phyloP scores from a whole-genome alignment of 257 asterid species.

The Ballota nigra region DNA sequence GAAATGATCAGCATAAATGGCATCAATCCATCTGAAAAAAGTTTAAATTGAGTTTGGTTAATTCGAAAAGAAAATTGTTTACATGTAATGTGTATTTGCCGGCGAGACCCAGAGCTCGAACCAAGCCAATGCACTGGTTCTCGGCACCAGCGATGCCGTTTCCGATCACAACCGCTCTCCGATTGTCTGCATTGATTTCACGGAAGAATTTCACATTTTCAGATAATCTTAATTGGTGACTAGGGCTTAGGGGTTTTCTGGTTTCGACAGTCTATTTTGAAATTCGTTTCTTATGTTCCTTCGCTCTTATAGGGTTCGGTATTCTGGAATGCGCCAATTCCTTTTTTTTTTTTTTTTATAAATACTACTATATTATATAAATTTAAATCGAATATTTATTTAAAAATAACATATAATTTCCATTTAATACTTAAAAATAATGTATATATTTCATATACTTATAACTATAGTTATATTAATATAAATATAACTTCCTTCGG shows the following conservation, averaged over 20 bases:
- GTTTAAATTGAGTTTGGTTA: not conserved
- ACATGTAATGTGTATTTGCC: constrained; percentile 49
- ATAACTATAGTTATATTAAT: too few species aligned
- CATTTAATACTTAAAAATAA: too few species aligned
- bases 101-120: constrained; percentile 74
- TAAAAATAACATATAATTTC: too few species aligned
- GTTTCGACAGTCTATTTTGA: not conserved
- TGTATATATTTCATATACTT: too few species aligned
- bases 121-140: constrained; percentile 76
- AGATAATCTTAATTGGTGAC: not conserved
- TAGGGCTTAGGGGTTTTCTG: not conserved
- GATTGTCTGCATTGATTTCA: constrained; percentile 47
- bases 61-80: constrained; percentile 19
- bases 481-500: too few species aligned
- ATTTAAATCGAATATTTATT: too few species aligned
- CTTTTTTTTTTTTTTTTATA: too few species aligned
- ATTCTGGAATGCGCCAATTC: too few species aligned
- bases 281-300: too few species aligned
- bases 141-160: constrained; percentile 83
- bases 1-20: not conserved
- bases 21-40: constrained; percentile 5
- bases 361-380: too few species aligned
- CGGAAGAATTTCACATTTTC: not conserved
- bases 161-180: constrained; percentile 70
- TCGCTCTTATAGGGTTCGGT: too few species aligned